Evolutionary conservation across 208 protist species (phyloP).

Genomic region (Leishmania amazonensis): DNA sequence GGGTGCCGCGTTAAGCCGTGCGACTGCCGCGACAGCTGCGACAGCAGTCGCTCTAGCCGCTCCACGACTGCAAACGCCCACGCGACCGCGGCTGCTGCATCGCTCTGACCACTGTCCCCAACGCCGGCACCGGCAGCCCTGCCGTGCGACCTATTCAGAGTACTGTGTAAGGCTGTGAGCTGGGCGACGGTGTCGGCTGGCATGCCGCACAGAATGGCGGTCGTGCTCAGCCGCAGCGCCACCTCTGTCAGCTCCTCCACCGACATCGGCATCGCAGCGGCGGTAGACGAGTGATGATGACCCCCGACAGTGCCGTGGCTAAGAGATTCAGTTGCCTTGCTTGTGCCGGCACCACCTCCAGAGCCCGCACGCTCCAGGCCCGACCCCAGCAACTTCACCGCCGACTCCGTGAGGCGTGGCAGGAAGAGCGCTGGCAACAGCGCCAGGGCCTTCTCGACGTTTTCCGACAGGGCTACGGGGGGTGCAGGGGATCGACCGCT

Average conservation of each 20-base stretch:
- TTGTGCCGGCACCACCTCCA: background rate
- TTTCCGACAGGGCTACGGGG: background rate
- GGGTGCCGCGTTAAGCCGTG: conserved; percentile 40
- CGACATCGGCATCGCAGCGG: conserved; percentile 1
- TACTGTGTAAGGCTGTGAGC: conserved; percentile 62
- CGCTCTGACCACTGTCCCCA: background rate
- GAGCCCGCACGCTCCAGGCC: background rate
- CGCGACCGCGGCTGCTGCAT: conserved; percentile 3
- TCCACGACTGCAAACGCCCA: conserved; percentile 43
- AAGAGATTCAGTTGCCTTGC: background rate
- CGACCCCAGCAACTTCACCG: conserved; percentile 10
- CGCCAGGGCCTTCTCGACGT: conserved; percentile 44
- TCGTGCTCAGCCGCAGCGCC: conserved; percentile 40
- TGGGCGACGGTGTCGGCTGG: conserved; percentile 44
- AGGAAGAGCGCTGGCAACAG: conserved; percentile 43
- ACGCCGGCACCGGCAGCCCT: background rate
- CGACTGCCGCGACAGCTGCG: conserved; percentile 34
- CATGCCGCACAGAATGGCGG: conserved; percentile 46
- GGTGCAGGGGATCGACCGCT: background rate
- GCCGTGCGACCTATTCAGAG: conserved; percentile 35
- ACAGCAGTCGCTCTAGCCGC: conserved; percentile 53
- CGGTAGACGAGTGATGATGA: background rate
- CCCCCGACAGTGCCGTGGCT: background rate
- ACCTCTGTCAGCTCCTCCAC: conserved; percentile 30
- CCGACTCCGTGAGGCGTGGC: conserved; percentile 43